Evolutionary conservation across 2,329 filamentous ascomycete species (phyloP).

Genomic region (Fusarium tjaetaba): DNA sequence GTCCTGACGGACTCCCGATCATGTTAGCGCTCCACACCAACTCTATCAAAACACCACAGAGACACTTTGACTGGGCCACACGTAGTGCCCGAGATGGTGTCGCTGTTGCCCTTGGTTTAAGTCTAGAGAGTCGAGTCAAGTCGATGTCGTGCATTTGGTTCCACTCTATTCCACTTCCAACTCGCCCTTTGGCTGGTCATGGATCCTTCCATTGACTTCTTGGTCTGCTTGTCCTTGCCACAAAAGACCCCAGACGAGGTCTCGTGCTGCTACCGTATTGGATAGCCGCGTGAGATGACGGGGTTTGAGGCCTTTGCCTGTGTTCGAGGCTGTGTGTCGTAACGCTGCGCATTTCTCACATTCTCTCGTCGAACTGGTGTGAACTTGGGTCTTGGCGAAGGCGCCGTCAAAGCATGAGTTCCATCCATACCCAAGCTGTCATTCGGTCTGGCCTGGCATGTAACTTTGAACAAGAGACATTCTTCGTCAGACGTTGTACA

Average conservation of each 20-base stretch:
- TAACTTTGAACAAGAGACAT: background rate
- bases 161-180: conserved; percentile 3
- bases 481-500: conserved; percentile 3
- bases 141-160: conserved; percentile 53
- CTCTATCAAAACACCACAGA: conserved; percentile 30
- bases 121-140: conserved; percentile 51
- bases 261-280: conserved; percentile 49
- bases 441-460: background rate
- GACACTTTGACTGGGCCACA: conserved; percentile 33
- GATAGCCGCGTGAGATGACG: conserved; percentile 36
- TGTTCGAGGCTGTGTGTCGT: conserved; percentile 43
- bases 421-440: background rate
- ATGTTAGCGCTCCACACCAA: conserved; percentile 43
- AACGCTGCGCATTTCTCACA: conserved; percentile 34
- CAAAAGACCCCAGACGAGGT: conserved; percentile 41
- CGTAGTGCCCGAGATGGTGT: conserved; percentile 31
- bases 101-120: background rate
- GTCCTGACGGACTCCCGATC: conserved; percentile 20
- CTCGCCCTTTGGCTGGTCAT: background rate
- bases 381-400: conserved; percentile 37
- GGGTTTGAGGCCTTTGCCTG: conserved; percentile 33
- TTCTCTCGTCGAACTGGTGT: conserved; percentile 34
- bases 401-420: background rate
- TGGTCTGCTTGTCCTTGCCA: conserved; percentile 39
- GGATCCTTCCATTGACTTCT: background rate